Conservation (phyloP, 495 filamentous ascomycete genomes). For the Evansstolkia leycettana region DNA sequence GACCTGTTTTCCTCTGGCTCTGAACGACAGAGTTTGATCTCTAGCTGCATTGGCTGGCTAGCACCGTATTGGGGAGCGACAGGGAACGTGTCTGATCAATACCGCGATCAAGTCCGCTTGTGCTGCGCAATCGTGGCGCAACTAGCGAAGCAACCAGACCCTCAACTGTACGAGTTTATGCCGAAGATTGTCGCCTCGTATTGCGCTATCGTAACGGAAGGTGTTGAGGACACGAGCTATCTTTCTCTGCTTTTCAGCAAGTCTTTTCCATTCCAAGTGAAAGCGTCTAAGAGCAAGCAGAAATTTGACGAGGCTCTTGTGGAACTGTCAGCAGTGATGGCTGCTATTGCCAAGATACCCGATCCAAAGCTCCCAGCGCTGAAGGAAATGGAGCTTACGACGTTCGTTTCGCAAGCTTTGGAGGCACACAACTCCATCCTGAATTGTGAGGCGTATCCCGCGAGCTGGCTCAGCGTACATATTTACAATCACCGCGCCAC, state of each 20-base stretch:
- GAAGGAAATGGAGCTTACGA: constrained; percentile 61
- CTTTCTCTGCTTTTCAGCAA: constrained; percentile 83
- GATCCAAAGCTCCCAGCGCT: constrained; percentile 39
- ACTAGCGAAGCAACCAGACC: constrained; percentile 65
- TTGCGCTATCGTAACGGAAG: constrained; percentile 53
- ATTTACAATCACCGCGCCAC: constrained; percentile 91
- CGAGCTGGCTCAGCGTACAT: constrained; percentile 81
- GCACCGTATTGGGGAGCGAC: constrained; percentile 84
- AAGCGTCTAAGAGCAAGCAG: constrained; percentile 45
- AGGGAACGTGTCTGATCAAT: constrained; percentile 64
- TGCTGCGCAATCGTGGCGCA: constrained; percentile 83
- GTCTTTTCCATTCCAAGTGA: constrained; percentile 78
- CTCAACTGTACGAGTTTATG: constrained; percentile 75
- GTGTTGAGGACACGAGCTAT: constrained; percentile 50
- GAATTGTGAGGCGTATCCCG: constrained; percentile 79
- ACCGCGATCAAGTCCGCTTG: constrained; percentile 83
- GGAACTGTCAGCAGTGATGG: constrained; percentile 79
- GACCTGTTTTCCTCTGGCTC: constrained; percentile 68
- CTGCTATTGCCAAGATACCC: constrained; percentile 61
- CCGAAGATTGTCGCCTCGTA: constrained; percentile 88
- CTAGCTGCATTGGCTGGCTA: constrained; percentile 82
- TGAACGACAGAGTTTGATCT: constrained; percentile 57
- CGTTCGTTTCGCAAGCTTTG: constrained; percentile 55
- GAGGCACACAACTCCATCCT: constrained; percentile 84
- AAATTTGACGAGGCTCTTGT: constrained; percentile 81